Percentiles rank a stretch among this genome's conserved stretches.
These are phyloP conservation scores for Diaporthe velutina DNA, from an alignment of 2,329 filamentous ascomycete species.

Conservation along the genomic window DNA sequence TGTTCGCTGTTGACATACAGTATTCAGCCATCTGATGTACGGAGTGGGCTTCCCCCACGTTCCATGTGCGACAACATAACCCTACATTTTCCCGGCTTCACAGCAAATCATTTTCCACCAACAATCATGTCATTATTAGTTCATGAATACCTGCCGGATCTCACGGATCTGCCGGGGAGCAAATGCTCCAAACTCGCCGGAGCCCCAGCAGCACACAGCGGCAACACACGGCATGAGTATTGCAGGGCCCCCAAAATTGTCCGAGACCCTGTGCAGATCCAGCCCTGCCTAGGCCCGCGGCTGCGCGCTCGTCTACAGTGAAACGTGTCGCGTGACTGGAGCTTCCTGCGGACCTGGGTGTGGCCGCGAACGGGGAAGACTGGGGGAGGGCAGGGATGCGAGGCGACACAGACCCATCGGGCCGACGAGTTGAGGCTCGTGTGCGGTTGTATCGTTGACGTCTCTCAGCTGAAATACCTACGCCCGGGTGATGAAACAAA, in stretches of 20 bases:
- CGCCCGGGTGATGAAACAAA: slow-evolving; percentile 1
- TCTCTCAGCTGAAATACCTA: neutral
- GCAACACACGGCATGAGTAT: neutral
- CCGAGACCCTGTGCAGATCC: slow-evolving; percentile 19
- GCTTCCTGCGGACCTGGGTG: slow-evolving; percentile 21
- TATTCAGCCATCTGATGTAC: neutral
- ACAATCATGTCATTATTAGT: neutral
- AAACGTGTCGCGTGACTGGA: slow-evolving; percentile 29
- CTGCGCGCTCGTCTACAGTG: slow-evolving; percentile 4
- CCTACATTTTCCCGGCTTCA: neutral
- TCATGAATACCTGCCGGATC: neutral
- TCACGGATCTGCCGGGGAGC: neutral
- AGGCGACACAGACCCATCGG: slow-evolving; percentile 2
- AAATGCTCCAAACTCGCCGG: neutral
- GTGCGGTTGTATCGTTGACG: neutral
- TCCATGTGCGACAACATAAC: neutral
- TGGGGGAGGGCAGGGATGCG: neutral
- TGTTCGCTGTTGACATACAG: neutral
- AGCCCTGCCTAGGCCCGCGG: neutral
- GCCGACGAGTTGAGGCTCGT: slow-evolving; percentile 22
- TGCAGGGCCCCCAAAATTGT: slow-evolving; percentile 20
- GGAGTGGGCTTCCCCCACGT: neutral
- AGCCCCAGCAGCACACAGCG: neutral
- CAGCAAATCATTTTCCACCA: neutral
- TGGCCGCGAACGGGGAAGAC: neutral